phyloP scores from a whole-genome alignment of 2,329 filamentous ascomycete genomes.

The Graphium sp. region DNA sequence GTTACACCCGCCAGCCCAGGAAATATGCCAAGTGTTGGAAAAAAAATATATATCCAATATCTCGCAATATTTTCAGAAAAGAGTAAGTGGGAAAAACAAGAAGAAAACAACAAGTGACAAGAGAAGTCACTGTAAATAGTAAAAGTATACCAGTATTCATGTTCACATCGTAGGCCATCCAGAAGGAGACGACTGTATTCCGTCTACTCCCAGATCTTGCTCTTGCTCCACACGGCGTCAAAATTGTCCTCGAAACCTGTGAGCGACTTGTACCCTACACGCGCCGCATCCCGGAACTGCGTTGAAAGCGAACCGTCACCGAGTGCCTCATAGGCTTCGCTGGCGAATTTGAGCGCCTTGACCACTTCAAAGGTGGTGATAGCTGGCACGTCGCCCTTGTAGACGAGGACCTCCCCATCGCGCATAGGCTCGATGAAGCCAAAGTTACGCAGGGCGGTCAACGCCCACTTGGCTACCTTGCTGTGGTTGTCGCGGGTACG shows the following conservation, averaged over 20 bases:
- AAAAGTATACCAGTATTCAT: neutral
- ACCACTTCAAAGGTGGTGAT: constrained; percentile 18
- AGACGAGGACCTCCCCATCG: constrained; percentile 8
- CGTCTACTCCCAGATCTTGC: constrained; percentile 1
- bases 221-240: constrained; percentile 1
- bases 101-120: too few species aligned
- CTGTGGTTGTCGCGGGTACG: constrained; percentile 13
- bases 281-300: constrained; percentile 7
- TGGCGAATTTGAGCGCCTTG: constrained; percentile 12
- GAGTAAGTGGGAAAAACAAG: too few species aligned
- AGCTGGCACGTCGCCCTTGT: constrained; percentile 6
- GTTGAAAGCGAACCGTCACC: constrained; percentile 11
- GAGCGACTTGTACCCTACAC: constrained; percentile 2
- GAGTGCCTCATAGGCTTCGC: constrained; percentile 12
- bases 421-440: constrained; percentile 11
- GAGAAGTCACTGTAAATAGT: too few species aligned
- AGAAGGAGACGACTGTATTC: too few species aligned
- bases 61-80: too few species aligned
- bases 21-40: too few species aligned
- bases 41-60: too few species aligned
- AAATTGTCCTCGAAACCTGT: constrained; percentile 4
- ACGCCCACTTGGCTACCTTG: constrained; percentile 14
- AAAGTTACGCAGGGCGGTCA: constrained; percentile 15
- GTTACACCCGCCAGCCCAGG: too few species aligned
- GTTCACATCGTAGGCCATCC: too few species aligned